A percentile compares a stretch with the other conserved stretches of the same genome.
These are phyloP conservation scores for Xylaria sp. DNA, from an alignment of 2,329 filamentous ascomycete species.

Conservation along the genomic window DNA sequence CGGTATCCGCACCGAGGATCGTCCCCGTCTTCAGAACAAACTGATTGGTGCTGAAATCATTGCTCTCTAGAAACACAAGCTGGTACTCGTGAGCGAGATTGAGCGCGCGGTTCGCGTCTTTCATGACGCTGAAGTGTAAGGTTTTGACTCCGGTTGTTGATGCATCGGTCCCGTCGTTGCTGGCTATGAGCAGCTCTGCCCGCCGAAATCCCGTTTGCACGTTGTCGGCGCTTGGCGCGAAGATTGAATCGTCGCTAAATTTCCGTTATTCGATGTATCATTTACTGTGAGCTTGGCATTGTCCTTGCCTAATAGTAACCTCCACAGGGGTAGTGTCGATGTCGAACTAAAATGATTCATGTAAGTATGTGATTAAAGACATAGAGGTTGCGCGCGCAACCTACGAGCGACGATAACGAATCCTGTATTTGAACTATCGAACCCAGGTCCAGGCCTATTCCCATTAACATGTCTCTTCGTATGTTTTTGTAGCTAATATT, in stretches of 20 bases:
- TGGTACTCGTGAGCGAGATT: constrained; percentile 32
- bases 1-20: constrained; percentile 23
- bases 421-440: constrained; percentile 25
- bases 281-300: neutral
- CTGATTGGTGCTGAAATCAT: constrained; percentile 27
- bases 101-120: constrained; percentile 24
- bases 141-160: constrained; percentile 31
- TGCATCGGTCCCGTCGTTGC: constrained; percentile 29
- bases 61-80: constrained; percentile 33
- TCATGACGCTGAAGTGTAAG: constrained; percentile 30
- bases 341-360: constrained; percentile 18
- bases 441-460: constrained; percentile 25
- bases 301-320: constrained; percentile 28
- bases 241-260: constrained; percentile 30
- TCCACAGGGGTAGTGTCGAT: constrained; percentile 19
- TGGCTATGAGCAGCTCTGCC: constrained; percentile 29
- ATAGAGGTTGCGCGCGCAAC: neutral
- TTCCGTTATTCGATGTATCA: constrained; percentile 6
- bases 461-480: neutral
- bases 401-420: constrained; percentile 26
- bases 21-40: constrained; percentile 30
- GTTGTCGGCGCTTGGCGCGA: constrained; percentile 31
- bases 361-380: neutral
- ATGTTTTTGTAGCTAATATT: neutral
- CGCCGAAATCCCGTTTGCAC: constrained; percentile 31